These are phyloP conservation scores for Podosphaera xanthii DNA, from an alignment of 2,329 filamentous ascomycete species.

Conservation along the genomic window DNA sequence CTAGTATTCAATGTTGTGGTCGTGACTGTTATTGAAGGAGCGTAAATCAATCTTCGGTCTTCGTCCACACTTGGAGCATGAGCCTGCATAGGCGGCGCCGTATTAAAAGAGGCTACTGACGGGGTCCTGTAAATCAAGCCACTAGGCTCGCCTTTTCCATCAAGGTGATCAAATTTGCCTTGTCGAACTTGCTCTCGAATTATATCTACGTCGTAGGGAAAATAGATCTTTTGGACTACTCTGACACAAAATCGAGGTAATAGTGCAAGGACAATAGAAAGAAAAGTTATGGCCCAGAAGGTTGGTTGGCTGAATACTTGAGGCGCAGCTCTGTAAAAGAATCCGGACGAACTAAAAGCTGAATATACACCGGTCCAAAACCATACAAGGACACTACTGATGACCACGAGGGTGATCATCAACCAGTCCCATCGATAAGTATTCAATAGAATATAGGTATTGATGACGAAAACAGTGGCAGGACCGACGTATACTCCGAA, in stretches of 20 bases:
- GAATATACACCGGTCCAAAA: conserved; percentile 84
- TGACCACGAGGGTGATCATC: conserved; percentile 55
- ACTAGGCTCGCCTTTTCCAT: conserved; percentile 12
- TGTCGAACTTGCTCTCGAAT: conserved; percentile 74
- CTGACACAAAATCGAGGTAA: conserved; percentile 77
- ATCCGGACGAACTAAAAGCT: conserved; percentile 26
- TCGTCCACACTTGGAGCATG: conserved; percentile 51
- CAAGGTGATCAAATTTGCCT: conserved; percentile 59
- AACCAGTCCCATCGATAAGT: conserved; percentile 98
- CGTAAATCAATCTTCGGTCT: conserved; percentile 80
- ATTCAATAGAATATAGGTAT: conserved; percentile 85
- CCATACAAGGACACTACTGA: conserved; percentile 76
- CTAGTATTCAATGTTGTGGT: conserved; percentile 53
- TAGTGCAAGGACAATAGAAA: conserved; percentile 62
- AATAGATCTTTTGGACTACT: conserved; percentile 77
- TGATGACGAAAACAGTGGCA: conserved; percentile 69
- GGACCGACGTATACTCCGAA: conserved; percentile 76
- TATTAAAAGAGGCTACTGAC: conserved; percentile 33
- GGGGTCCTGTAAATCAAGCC: conserved; percentile 20
- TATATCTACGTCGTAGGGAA: conserved; percentile 82
- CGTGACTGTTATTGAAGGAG: conserved; percentile 63
- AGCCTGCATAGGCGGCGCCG: conserved; percentile 24
- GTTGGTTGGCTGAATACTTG: conserved; percentile 61
- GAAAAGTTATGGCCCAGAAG: conserved; percentile 69
- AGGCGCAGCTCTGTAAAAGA: conserved; percentile 55